Conservation (phyloP, 2,329 filamentous ascomycete genomes). For the Fusarium sulawesiense region DNA sequence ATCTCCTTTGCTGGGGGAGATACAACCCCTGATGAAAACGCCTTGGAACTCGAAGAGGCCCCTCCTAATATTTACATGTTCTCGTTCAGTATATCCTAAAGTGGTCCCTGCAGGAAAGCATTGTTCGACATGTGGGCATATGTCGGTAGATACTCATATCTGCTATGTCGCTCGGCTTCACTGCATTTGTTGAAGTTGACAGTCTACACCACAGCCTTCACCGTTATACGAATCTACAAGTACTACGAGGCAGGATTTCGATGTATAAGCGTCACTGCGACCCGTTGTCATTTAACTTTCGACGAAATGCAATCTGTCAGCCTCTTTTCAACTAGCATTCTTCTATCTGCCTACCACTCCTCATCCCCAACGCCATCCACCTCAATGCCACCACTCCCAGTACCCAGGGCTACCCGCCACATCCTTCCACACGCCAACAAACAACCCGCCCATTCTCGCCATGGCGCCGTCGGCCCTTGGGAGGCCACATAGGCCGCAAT, state of each 20-base stretch:
- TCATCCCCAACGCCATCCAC: background rate
- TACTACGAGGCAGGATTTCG: background rate
- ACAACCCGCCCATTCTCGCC: no score
- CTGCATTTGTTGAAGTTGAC: no score
- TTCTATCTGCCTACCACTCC: background rate
- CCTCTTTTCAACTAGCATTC: background rate
- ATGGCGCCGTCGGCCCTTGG: no score
- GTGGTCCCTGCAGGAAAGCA: accelerated
- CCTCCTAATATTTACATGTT: background rate
- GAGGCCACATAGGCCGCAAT: no score
- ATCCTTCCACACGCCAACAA: no score
- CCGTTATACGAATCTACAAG: background rate
- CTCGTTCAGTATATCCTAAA: accelerated
- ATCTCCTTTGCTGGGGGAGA: background rate
- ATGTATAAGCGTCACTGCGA: no score
- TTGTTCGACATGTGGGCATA: background rate
- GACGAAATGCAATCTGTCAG: accelerated
- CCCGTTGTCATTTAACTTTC: background rate
- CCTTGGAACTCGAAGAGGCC: background rate
- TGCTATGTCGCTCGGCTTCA: background rate
- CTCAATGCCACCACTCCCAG: no score
- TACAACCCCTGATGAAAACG: background rate
- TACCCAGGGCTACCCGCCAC: no score
- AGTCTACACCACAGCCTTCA: no score
- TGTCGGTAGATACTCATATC: accelerated